These are phyloP conservation scores for Aeschynomene evenia DNA, from an alignment of 306 rosid genomes.

Conservation along the genomic window DNA sequence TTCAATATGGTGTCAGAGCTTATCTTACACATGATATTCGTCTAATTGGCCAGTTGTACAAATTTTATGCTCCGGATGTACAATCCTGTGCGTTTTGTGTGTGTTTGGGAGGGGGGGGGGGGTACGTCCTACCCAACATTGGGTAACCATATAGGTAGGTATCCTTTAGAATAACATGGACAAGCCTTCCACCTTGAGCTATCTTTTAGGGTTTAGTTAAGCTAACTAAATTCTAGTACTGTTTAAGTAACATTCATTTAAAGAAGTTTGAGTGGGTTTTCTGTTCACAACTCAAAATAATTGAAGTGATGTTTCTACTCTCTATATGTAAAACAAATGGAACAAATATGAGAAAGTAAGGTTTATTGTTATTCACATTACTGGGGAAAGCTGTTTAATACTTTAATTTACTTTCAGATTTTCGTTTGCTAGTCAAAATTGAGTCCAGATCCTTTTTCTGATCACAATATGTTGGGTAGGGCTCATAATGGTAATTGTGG, in stretches of 20 bases:
- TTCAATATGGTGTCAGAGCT: neutral
- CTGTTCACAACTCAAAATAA: neutral
- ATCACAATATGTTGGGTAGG: constrained; percentile 12
- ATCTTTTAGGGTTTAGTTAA: neutral
- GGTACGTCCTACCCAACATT: too few relatives aligned
- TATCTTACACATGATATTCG: too few relatives aligned
- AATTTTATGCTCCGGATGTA: neutral
- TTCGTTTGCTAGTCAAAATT: constrained; percentile 12
- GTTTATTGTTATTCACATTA: constrained; percentile 1
- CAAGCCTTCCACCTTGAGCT: neutral
- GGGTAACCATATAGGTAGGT: neutral
- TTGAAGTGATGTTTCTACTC: neutral
- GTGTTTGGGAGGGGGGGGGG: too few relatives aligned
- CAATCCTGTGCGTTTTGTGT: neutral
- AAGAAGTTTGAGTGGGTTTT: constrained; percentile 24
- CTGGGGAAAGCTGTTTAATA: constrained; percentile 5
- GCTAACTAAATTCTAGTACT: neutral
- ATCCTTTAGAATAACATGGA: neutral
- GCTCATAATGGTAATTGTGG: constrained; percentile 5
- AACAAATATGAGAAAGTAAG: constrained; percentile 13
- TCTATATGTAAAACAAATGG: constrained; percentile 9
- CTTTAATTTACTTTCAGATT: constrained; percentile 4
- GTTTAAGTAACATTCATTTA: neutral
- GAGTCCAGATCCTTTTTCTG: constrained; percentile 18
- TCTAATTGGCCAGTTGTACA: neutral